Evolutionary conservation across 2,329 filamentous ascomycete species (phyloP).

Genomic region (Xylogone sp.): DNA sequence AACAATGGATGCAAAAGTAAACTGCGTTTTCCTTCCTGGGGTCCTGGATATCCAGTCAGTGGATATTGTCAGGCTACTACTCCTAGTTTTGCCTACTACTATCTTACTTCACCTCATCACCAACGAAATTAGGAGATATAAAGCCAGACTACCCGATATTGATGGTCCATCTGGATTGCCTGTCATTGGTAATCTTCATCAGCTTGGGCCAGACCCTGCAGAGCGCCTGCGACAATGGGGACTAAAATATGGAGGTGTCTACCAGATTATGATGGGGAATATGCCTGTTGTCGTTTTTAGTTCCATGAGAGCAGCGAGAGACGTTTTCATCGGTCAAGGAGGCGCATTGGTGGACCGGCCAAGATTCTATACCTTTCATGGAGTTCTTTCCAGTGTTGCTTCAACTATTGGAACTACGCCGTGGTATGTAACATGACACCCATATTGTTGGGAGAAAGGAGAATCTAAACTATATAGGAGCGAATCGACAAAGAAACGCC

Average conservation of each 20-base stretch:
- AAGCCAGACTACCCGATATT: slow-evolving; percentile 16
- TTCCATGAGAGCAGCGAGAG: slow-evolving; percentile 43
- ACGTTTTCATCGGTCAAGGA: slow-evolving; percentile 46
- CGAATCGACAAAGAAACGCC: slow-evolving; percentile 42
- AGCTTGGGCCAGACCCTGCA: slow-evolving; percentile 46
- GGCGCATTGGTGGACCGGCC: slow-evolving; percentile 50
- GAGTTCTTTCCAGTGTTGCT: slow-evolving; percentile 32
- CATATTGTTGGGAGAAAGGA: no score
- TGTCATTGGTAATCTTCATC: slow-evolving; percentile 17
- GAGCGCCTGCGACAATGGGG: slow-evolving; percentile 54
- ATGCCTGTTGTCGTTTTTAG: slow-evolving; percentile 53
- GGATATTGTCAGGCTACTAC: no score
- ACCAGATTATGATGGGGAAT: slow-evolving; percentile 53
- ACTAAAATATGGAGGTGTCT: slow-evolving; percentile 43
- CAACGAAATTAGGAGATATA: no score
- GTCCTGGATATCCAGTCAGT: no score
- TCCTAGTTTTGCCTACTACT: no score
- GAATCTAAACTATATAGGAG: no score
- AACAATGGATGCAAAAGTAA: no score
- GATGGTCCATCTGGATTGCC: slow-evolving; percentile 17
- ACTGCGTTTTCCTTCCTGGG: no score
- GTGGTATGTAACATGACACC: slow-evolving; percentile 52
- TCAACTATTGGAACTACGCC: slow-evolving; percentile 57
- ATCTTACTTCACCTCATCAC: no score
- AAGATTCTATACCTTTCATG: slow-evolving; percentile 55